Conservation (phyloP, 768 basidiomycete species). For the Fistulinella prunicolor region DNA sequence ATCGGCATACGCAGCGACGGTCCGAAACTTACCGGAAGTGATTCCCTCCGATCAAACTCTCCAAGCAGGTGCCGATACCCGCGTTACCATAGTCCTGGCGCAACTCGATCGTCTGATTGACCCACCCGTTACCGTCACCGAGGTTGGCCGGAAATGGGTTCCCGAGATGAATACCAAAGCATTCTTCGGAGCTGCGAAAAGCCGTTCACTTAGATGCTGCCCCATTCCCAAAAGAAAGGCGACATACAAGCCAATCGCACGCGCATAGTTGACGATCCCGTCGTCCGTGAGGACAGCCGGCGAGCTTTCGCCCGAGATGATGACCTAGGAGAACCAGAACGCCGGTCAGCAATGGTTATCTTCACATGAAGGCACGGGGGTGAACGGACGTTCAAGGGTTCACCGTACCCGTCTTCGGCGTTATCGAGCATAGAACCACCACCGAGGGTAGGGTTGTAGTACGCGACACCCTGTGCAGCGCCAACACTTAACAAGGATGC, state of each 20-base stretch:
- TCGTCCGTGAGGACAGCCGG: slow-evolving; percentile 50
- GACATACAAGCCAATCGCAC: slow-evolving; percentile 60
- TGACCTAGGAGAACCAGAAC: slow-evolving; percentile 39
- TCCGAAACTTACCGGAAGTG: slow-evolving; percentile 40
- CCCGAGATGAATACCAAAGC: slow-evolving; percentile 35
- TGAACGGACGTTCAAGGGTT: slow-evolving; percentile 42
- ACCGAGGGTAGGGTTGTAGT: slow-evolving; percentile 30
- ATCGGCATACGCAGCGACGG: neutral
- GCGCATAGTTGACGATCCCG: slow-evolving; percentile 58
- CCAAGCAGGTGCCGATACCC: slow-evolving; percentile 42
- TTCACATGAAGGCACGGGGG: neutral
- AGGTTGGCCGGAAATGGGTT: slow-evolving; percentile 42
- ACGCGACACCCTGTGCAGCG: slow-evolving; percentile 21
- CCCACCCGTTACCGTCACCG: slow-evolving; percentile 45
- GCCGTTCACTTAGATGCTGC: neutral
- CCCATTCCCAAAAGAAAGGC: neutral
- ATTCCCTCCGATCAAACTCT: slow-evolving; percentile 45
- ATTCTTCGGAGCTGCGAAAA: slow-evolving; percentile 38
- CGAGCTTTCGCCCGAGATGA: slow-evolving; percentile 64
- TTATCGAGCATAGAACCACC: slow-evolving; percentile 47
- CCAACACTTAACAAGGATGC: neutral
- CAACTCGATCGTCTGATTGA: slow-evolving; percentile 44
- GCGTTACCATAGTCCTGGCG: slow-evolving; percentile 41
- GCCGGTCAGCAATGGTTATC: neutral
- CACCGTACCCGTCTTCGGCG: slow-evolving; percentile 38